Conservation (phyloP, 768 basidiomycete genomes). For the Strobilomyces confusus region DNA sequence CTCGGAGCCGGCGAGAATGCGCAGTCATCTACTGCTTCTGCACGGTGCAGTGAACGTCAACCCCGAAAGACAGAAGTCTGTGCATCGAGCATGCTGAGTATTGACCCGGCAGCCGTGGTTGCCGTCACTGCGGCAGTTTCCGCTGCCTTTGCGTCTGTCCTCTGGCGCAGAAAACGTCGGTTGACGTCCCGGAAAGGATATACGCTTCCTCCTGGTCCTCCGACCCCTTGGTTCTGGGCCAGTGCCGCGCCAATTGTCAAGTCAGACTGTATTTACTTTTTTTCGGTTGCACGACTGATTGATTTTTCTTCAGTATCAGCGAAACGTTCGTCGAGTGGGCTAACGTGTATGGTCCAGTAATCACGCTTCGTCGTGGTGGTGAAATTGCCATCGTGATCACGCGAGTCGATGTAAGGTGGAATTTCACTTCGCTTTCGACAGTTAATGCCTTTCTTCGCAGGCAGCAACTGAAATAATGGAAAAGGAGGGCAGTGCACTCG, state of each 20-base stretch:
- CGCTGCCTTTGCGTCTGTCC: background rate
- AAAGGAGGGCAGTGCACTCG: slow-evolving; percentile 48
- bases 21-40: no score
- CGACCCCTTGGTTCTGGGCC: slow-evolving; percentile 6
- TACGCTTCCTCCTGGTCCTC: slow-evolving; percentile 18
- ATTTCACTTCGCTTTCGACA: background rate
- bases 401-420: slow-evolving; percentile 14
- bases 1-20: no score
- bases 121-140: no score
- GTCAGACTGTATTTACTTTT: background rate
- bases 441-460: slow-evolving; percentile 18
- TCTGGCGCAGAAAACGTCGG: background rate
- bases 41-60: no score
- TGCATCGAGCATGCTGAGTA: background rate
- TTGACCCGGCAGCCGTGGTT: background rate
- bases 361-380: slow-evolving; percentile 48
- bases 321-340: slow-evolving; percentile 48
- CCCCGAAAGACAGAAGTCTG: no score
- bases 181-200: slow-evolving; percentile 3
- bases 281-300: background rate
- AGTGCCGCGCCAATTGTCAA: slow-evolving; percentile 5
- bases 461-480: slow-evolving; percentile 62
- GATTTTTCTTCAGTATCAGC: slow-evolving; percentile 9
- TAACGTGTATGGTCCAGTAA: slow-evolving; percentile 54
- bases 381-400: slow-evolving; percentile 16